Percentiles rank a stretch among this genome's conserved stretches.
phyloP scores from a whole-genome alignment of 345 rosid species.

The Murraya paniculata region DNA sequence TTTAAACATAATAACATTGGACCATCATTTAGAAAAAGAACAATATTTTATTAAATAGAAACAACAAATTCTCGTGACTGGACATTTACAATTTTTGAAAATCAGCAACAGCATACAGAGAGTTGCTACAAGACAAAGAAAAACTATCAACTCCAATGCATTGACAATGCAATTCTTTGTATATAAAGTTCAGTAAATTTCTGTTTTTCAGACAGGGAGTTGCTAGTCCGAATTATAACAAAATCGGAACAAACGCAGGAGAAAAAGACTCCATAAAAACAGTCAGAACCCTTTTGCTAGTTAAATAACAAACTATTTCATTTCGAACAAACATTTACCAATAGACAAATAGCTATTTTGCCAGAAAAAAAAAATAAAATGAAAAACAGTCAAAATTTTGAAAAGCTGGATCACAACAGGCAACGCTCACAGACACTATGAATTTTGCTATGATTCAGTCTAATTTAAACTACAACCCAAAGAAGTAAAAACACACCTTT shows the following conservation, averaged over 20 bases:
- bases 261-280: not conserved
- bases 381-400: not conserved
- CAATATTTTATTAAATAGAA: not conserved
- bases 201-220: not conserved
- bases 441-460: not conserved
- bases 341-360: not conserved
- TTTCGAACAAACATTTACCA: not conserved
- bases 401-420: not conserved
- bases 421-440: not conserved
- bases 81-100: no score
- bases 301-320: not conserved
- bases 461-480: not conserved
- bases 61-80: not conserved
- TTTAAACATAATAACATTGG: not conserved
- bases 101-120: not conserved
- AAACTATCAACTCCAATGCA: not conserved
- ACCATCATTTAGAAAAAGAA: not conserved
- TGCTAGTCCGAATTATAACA: not conserved
- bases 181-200: not conserved
- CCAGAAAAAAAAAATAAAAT: not conserved
- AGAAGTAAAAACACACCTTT: slow-evolving; percentile 51
- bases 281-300: not conserved
- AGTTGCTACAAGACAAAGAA: not conserved
- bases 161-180: not conserved
- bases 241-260: not conserved